phyloP scores from a whole-genome alignment of 1,139 yeast genomes.

The Yamadazyma spencermartinsiae region DNA sequence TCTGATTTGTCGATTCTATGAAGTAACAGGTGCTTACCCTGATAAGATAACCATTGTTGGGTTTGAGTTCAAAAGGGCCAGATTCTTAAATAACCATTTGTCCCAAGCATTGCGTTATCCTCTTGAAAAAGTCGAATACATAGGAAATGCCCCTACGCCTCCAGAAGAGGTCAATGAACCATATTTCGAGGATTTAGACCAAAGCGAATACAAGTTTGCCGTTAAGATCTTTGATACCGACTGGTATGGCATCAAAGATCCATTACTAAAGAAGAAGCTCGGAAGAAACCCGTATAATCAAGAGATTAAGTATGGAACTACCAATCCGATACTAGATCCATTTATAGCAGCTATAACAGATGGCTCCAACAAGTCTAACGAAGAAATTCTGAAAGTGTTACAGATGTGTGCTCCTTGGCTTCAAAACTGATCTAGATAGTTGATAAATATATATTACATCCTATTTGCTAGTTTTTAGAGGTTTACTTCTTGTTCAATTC shows the following conservation, averaged over 20 bases:
- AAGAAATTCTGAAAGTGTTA: conserved; percentile 14
- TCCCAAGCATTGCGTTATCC: conserved; percentile 44
- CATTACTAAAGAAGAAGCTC: conserved; percentile 42
- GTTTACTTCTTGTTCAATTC: conserved; percentile 13
- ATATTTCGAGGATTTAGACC: conserved; percentile 44
- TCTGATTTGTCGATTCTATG: conserved; percentile 58
- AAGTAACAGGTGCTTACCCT: conserved; percentile 52
- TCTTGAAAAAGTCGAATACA: conserved; percentile 37
- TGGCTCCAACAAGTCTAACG: conserved; percentile 10
- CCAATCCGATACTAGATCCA: conserved; percentile 25
- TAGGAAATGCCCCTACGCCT: conserved; percentile 67
- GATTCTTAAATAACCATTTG: conserved; percentile 62
- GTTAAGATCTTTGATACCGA: conserved; percentile 55
- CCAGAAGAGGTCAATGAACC: conserved; percentile 19
- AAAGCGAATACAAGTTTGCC: conserved; percentile 57
- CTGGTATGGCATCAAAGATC: conserved; percentile 56
- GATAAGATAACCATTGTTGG: conserved; percentile 58
- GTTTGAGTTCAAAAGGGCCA: conserved; percentile 64
- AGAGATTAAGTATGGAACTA: conserved; percentile 38
- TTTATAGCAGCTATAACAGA: conserved; percentile 22
- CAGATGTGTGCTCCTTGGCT: conserved; percentile 6
- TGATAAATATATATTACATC: conserved; percentile 5
- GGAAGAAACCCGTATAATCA: conserved; percentile 63
- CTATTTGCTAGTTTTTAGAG: neutral
- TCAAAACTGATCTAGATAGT: neutral